Percentiles rank a stretch among this genome's conserved stretches.
Conservation (phyloP, 2,329 filamentous ascomycete species). For the Fusarium tuaranense region DNA sequence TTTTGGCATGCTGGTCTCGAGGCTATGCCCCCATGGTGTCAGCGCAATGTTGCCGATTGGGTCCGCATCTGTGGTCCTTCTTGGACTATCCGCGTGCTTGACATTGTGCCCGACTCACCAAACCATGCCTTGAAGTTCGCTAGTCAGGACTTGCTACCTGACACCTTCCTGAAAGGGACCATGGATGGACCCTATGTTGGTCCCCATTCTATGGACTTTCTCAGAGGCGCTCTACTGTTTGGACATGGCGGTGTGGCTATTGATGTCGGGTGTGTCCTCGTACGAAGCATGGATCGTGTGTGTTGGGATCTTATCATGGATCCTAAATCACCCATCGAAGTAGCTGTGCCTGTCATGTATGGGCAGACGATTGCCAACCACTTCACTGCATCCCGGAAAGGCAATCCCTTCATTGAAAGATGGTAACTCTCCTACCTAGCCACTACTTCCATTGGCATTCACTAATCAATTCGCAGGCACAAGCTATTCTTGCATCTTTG, state of each 20-base stretch:
- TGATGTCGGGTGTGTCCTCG: slow-evolving; percentile 55
- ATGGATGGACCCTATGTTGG: slow-evolving; percentile 55
- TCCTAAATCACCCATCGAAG: slow-evolving; percentile 45
- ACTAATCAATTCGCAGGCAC: slow-evolving; percentile 45
- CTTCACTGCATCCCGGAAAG: slow-evolving; percentile 53
- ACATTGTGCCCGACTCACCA: slow-evolving; percentile 50
- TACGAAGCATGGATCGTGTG: slow-evolving; percentile 51
- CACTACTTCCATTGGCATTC: background rate
- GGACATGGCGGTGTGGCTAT: slow-evolving; percentile 55
- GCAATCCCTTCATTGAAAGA: slow-evolving; percentile 53
- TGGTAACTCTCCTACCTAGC: slow-evolving; percentile 30
- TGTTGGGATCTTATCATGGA: slow-evolving; percentile 54
- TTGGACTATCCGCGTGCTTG: slow-evolving; percentile 57
- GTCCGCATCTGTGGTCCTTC: slow-evolving; percentile 51
- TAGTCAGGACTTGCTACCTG: slow-evolving; percentile 42
- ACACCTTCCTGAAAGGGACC: slow-evolving; percentile 36
- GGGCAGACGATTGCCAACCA: slow-evolving; percentile 40
- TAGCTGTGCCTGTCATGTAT: slow-evolving; percentile 45
- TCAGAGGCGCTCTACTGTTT: slow-evolving; percentile 55
- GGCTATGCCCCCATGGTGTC: slow-evolving; percentile 52
- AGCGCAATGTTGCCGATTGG: slow-evolving; percentile 56
- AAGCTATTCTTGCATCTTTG: slow-evolving; percentile 48
- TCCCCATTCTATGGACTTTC: slow-evolving; percentile 55
- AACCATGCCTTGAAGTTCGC: slow-evolving; percentile 52
- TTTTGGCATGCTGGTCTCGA: slow-evolving; percentile 55